Conservation (phyloP, 768 basidiomycete genomes). For the Tulasnella sp. region DNA sequence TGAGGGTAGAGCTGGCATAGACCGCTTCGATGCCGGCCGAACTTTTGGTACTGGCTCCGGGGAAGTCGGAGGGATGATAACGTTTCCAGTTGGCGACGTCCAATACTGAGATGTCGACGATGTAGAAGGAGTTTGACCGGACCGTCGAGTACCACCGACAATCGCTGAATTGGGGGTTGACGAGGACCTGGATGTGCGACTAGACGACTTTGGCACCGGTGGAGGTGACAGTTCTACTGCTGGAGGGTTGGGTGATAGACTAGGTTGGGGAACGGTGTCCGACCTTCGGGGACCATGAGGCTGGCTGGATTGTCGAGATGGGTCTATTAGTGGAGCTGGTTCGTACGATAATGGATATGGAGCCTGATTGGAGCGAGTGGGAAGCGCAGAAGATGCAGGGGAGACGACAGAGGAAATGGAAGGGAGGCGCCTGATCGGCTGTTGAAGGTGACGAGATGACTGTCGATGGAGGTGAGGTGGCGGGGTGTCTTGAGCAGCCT, state of each 20-base stretch:
- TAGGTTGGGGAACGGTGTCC: not conserved
- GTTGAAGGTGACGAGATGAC: not conserved
- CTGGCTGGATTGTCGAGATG: not conserved
- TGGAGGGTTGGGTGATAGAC: not conserved
- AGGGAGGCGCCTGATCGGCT: not conserved
- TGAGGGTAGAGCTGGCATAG: not conserved
- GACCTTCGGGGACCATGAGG: not conserved
- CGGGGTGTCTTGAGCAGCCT: not conserved
- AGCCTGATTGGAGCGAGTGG: not conserved
- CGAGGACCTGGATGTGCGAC: not conserved
- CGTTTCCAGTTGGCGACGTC: not conserved
- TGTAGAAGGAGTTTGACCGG: not conserved
- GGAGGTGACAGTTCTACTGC: not conserved
- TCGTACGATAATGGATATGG: not conserved
- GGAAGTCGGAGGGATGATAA: not conserved
- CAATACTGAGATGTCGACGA: not conserved
- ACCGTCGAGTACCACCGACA: not conserved
- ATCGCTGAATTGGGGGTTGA: not conserved
- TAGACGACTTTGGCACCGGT: not conserved
- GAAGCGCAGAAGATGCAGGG: not conserved
- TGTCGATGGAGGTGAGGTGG: not conserved
- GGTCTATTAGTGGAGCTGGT: not conserved
- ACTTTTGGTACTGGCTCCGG: not conserved
- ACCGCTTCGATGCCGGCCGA: not conserved
- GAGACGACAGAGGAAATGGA: not conserved